These are phyloP conservation scores for Blastomyces gilchristii DNA, from an alignment of 2,329 filamentous ascomycete species.

Conservation along the genomic window DNA sequence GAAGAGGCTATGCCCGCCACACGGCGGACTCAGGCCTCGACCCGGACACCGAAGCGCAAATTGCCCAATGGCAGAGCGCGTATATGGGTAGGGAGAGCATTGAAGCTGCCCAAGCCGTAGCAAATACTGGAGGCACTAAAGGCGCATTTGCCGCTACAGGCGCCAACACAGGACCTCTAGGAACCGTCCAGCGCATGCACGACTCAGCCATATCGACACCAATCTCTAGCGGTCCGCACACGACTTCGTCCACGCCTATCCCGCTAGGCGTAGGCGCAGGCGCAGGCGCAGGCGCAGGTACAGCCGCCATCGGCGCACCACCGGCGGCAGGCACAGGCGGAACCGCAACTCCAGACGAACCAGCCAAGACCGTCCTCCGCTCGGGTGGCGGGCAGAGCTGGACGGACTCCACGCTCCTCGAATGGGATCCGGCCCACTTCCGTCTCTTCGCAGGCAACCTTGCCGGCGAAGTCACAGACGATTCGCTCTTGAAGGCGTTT, in stretches of 20 bases:
- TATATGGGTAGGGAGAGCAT: conserved; percentile 57
- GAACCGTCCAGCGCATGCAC: conserved; percentile 25
- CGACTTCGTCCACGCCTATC: conserved; percentile 37
- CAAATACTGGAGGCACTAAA: conserved; percentile 20
- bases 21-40: conserved; percentile 42
- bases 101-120: conserved; percentile 23
- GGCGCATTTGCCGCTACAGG: conserved; percentile 29
- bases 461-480: conserved; percentile 93
- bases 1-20: conserved; percentile 35
- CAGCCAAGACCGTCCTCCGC: conserved; percentile 74
- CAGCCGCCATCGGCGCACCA: conserved; percentile 21
- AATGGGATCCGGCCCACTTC: conserved; percentile 93
- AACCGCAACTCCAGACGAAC: conserved; percentile 31
- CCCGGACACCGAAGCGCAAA: conserved; percentile 78
- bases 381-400: conserved; percentile 85
- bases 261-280: conserved; percentile 28
- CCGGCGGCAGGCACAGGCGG: conserved; percentile 23
- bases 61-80: conserved; percentile 89
- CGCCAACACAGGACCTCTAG: conserved; percentile 38
- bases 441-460: conserved; percentile 94
- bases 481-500: conserved; percentile 89
- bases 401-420: conserved; percentile 77
- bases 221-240: conserved; percentile 23
- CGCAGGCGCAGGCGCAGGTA: conserved; percentile 27
- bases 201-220: conserved; percentile 18